A percentile compares a stretch with the other conserved stretches of the same genome.
These are phyloP conservation scores for Conticribra guillardii DNA, from an alignment of 108 stramenopile genomes.

Conservation along the genomic window DNA sequence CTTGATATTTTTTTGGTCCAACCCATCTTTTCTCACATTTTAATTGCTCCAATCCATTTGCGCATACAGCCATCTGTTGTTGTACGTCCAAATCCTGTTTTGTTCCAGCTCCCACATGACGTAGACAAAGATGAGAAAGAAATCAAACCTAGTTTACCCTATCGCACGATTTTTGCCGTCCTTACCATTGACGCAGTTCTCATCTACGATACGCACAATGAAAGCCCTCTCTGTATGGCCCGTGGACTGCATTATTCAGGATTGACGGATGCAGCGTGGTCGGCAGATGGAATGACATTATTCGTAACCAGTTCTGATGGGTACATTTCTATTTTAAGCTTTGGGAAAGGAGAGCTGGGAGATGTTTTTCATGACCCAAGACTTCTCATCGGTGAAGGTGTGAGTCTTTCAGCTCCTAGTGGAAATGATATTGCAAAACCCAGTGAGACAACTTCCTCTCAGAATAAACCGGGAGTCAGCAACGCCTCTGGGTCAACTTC, in stretches of 20 bases:
- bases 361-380: conserved; percentile 31
- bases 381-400: conserved; percentile 13
- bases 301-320: conserved; percentile 88
- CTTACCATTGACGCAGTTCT: conserved; percentile 78
- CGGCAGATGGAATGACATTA: conserved; percentile 73
- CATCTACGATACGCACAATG: conserved; percentile 85
- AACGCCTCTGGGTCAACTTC: conserved; percentile 13
- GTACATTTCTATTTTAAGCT: conserved; percentile 79
- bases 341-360: conserved; percentile 82
- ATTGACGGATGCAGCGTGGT: conserved; percentile 87
- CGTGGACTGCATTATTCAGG: conserved; percentile 87
- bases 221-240: conserved; percentile 66
- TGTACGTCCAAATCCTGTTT: conserved; percentile 79
- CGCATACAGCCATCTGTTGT: conserved; percentile 78
- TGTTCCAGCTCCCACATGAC: conserved; percentile 69
- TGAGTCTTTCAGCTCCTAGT: neutral
- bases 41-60: conserved; percentile 2
- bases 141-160: conserved; percentile 48
- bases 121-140: conserved; percentile 43
- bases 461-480: conserved; percentile 2
- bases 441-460: neutral
- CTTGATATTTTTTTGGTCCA: neutral
- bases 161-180: conserved; percentile 85
- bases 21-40: conserved; percentile 13
- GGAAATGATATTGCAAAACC: neutral